Evolutionary conservation across 2,329 filamentous ascomycete genomes (phyloP).

Genomic region (Colletotrichum sublineola): DNA sequence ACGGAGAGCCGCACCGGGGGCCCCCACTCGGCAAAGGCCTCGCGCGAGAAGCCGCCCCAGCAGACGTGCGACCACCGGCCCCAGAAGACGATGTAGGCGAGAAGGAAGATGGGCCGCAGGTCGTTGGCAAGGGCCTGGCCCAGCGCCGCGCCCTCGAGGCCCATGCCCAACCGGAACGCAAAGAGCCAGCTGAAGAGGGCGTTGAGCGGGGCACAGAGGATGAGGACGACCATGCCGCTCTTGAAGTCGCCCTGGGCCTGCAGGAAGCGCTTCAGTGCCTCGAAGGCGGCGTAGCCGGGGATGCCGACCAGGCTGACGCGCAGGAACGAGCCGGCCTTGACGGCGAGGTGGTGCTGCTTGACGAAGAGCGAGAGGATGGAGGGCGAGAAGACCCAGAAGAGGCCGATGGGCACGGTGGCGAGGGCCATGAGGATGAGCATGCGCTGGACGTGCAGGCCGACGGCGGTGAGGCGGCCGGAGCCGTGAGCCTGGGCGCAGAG

Average conservation of each 20-base stretch:
- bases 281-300: constrained; percentile 67
- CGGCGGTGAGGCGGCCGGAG: constrained; percentile 59
- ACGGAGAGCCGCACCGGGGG: constrained; percentile 55
- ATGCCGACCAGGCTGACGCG: constrained; percentile 62
- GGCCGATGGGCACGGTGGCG: constrained; percentile 61
- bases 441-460: constrained; percentile 66
- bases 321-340: constrained; percentile 63
- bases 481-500: constrained; percentile 66
- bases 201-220: constrained; percentile 63
- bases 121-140: constrained; percentile 63
- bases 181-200: constrained; percentile 64
- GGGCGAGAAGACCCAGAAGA: constrained; percentile 63
- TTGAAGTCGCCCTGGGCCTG: constrained; percentile 68
- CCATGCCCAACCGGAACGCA: constrained; percentile 57
- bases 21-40: constrained; percentile 55
- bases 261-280: constrained; percentile 66
- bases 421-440: constrained; percentile 65
- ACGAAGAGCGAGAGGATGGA: constrained; percentile 60
- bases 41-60: constrained; percentile 58
- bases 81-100: constrained; percentile 59
- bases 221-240: constrained; percentile 60
- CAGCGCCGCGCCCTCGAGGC: constrained; percentile 64
- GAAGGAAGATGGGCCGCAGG: constrained; percentile 61
- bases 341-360: constrained; percentile 60
- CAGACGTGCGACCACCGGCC: constrained; percentile 58